Evolutionary conservation across 441 rosid genomes (phyloP).

Genomic region (Populus hybrid): DNA sequence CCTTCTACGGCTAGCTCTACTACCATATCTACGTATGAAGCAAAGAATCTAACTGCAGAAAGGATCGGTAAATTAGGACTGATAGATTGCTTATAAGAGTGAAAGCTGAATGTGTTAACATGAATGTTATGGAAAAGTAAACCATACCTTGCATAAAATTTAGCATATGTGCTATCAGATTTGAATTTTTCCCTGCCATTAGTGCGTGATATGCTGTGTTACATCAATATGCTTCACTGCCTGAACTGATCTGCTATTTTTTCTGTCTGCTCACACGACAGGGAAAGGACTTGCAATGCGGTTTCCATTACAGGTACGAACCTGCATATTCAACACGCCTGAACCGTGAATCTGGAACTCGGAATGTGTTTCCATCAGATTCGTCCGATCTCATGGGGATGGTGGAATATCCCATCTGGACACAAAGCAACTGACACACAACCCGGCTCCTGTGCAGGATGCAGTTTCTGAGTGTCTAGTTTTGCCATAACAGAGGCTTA

Average conservation of each 20-base stretch:
- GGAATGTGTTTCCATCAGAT: conserved; percentile 68
- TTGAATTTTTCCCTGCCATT: neutral
- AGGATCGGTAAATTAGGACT: too few relatives aligned
- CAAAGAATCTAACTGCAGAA: too few relatives aligned
- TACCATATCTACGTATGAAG: too few relatives aligned
- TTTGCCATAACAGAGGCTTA: conserved; percentile 65
- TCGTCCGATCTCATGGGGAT: conserved; percentile 61
- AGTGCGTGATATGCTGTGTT: neutral
- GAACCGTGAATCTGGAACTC: conserved; percentile 56
- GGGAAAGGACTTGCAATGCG: neutral
- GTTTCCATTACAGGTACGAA: conserved; percentile 52
- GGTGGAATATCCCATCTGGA: conserved; percentile 77
- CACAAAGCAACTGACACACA: conserved; percentile 87
- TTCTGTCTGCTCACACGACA: too few relatives aligned
- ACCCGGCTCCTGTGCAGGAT: conserved; percentile 60
- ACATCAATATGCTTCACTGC: neutral
- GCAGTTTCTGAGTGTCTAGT: conserved; percentile 56
- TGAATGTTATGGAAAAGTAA: too few relatives aligned
- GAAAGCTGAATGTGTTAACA: too few relatives aligned
- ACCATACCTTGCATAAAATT: neutral
- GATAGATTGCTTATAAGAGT: too few relatives aligned
- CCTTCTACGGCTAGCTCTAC: too few relatives aligned
- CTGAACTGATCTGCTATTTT: neutral
- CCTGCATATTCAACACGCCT: conserved; percentile 93
- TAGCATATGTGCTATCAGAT: neutral